Conservation (phyloP, 1,284 basidiomycete genomes). For the Afroboletus lepidellus region DNA sequence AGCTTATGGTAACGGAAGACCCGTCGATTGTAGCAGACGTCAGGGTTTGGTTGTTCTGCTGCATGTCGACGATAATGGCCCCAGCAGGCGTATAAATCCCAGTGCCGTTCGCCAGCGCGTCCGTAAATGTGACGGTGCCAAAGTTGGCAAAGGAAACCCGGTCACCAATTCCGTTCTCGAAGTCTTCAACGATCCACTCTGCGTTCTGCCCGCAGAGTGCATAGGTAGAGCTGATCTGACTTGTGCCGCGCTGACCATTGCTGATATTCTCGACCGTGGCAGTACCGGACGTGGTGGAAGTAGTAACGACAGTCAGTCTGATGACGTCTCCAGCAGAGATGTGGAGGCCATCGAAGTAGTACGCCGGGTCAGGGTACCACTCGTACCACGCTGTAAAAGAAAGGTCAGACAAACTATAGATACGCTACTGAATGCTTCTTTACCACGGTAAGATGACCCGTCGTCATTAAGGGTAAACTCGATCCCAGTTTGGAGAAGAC, state of each 20-base stretch:
- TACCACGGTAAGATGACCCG: background rate
- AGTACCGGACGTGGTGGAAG: background rate
- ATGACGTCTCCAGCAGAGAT: constrained; percentile 16
- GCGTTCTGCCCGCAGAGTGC: constrained; percentile 14
- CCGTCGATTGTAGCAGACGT: background rate
- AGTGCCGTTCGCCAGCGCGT: background rate
- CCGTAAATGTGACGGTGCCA: constrained; percentile 7
- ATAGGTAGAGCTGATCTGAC: background rate
- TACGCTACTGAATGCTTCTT: background rate
- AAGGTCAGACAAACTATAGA: background rate
- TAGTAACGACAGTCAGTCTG: background rate
- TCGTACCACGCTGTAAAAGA: background rate
- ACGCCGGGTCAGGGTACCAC: constrained; percentile 1
- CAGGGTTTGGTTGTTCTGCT: background rate
- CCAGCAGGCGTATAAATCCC: background rate
- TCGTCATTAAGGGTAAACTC: background rate
- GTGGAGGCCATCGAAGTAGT: background rate
- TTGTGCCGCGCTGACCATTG: background rate
- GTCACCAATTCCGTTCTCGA: background rate
- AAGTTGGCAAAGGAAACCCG: constrained; percentile 7
- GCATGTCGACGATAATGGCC: background rate
- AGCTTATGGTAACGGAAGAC: background rate
- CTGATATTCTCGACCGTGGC: background rate
- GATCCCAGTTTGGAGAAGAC: constrained; percentile 11
- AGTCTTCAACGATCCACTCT: constrained; percentile 12